These are phyloP conservation scores for Groenewaldozyma tartarivorans DNA, from an alignment of 805 yeast species.

Conservation along the genomic window DNA sequence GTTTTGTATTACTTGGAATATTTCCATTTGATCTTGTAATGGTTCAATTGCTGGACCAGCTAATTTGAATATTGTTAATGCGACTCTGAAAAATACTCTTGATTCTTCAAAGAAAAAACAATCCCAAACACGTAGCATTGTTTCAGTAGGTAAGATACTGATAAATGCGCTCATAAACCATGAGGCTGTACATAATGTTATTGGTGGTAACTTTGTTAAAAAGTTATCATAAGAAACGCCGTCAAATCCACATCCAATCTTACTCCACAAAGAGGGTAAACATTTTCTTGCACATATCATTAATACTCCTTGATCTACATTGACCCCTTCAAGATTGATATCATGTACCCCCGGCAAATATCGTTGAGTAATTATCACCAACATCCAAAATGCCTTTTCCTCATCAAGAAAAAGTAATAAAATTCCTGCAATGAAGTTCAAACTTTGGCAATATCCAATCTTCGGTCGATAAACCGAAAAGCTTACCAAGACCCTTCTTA, in stretches of 20 bases:
- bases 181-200: slow-evolving; percentile 86
- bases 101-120: slow-evolving; percentile 89
- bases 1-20: slow-evolving; percentile 80
- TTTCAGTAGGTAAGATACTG: slow-evolving; percentile 81
- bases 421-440: slow-evolving; percentile 86
- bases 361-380: slow-evolving; percentile 77
- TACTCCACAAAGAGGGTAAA: slow-evolving; percentile 71
- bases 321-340: slow-evolving; percentile 84
- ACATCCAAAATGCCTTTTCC: slow-evolving; percentile 91
- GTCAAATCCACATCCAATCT: slow-evolving; percentile 34
- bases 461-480: slow-evolving; percentile 80
- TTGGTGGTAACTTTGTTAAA: slow-evolving; percentile 72
- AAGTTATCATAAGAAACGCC: slow-evolving; percentile 35
- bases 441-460: slow-evolving; percentile 92
- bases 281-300: slow-evolving; percentile 80
- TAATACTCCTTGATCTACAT: slow-evolving; percentile 87
- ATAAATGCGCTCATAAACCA: slow-evolving; percentile 99
- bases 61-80: slow-evolving; percentile 68
- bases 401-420: slow-evolving; percentile 78
- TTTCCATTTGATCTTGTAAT: slow-evolving; percentile 41
- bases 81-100: slow-evolving; percentile 71
- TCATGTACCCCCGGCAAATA: slow-evolving; percentile 90
- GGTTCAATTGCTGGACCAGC: slow-evolving; percentile 54
- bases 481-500: slow-evolving; percentile 73
- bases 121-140: slow-evolving; percentile 88